Conservation (phyloP, 441 rosid genomes). For the Jatropha multifida region DNA sequence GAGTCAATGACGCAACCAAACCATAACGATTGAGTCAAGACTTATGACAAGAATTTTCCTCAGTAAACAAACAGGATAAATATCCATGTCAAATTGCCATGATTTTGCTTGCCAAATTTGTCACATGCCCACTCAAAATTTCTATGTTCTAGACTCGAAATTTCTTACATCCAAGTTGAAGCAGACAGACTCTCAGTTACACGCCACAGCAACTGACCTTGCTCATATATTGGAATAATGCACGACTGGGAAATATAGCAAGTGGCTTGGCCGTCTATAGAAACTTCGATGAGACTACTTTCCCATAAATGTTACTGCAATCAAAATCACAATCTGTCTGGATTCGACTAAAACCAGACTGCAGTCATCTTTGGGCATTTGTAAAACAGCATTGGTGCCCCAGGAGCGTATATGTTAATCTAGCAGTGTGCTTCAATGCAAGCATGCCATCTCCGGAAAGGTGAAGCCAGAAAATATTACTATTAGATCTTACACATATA, state of each 20-base stretch:
- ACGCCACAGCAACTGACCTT: slow-evolving; percentile 13
- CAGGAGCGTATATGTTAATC: neutral
- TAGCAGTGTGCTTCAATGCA: too few species aligned
- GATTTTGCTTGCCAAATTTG: neutral
- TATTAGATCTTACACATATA: neutral
- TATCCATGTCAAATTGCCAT: neutral
- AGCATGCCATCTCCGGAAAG: neutral
- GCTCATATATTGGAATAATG: neutral
- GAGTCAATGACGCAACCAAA: neutral
- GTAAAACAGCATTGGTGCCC: neutral
- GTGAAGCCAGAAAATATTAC: neutral
- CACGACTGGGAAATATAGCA: too few species aligned
- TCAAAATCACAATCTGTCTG: neutral
- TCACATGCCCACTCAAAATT: neutral
- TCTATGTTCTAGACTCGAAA: neutral
- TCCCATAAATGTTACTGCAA: neutral
- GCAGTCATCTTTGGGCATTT: slow-evolving; percentile 3
- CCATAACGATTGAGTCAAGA: neutral
- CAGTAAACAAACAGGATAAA: neutral
- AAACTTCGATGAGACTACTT: neutral
- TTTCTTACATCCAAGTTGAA: neutral
- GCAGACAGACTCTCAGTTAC: neutral
- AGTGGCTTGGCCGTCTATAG: neutral
- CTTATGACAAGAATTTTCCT: neutral
- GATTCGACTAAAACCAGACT: neutral